These are phyloP conservation scores for Sequoia sempervirens DNA, from an alignment of 75 land plant species.

Conservation along the genomic window DNA sequence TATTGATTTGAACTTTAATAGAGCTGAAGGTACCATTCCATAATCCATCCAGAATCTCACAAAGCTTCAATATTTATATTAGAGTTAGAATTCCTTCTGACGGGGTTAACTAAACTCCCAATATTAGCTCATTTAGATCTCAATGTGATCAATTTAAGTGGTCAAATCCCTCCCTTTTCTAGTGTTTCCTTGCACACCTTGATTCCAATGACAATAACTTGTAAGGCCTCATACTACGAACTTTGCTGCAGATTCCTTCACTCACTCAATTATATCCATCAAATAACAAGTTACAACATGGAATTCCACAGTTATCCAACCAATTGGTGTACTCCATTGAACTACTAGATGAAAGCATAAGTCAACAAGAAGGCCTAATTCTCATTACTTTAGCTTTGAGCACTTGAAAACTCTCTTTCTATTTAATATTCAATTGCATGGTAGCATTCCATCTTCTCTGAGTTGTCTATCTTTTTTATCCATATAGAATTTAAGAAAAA, in stretches of 20 bases:
- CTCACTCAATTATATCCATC: background rate
- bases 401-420: background rate
- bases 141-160: background rate
- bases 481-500: conserved; percentile 19
- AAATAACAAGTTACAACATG: background rate
- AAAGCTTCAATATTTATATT: background rate
- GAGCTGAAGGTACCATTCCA: background rate
- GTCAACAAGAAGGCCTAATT: background rate
- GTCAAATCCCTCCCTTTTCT: background rate
- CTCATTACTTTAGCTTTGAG: background rate
- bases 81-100: background rate
- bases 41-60: background rate
- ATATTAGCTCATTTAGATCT: background rate
- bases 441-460: background rate
- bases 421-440: background rate
- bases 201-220: background rate
- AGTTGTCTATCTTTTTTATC: background rate
- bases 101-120: background rate
- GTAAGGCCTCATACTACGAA: background rate
- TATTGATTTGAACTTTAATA: background rate
- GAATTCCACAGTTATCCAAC: background rate
- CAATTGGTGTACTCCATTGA: background rate
- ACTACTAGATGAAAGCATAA: background rate
- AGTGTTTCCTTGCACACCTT: background rate
- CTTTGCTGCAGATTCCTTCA: background rate